These are phyloP conservation scores for Russula lepida DNA, from an alignment of 768 basidiomycete species.

Conservation along the genomic window DNA sequence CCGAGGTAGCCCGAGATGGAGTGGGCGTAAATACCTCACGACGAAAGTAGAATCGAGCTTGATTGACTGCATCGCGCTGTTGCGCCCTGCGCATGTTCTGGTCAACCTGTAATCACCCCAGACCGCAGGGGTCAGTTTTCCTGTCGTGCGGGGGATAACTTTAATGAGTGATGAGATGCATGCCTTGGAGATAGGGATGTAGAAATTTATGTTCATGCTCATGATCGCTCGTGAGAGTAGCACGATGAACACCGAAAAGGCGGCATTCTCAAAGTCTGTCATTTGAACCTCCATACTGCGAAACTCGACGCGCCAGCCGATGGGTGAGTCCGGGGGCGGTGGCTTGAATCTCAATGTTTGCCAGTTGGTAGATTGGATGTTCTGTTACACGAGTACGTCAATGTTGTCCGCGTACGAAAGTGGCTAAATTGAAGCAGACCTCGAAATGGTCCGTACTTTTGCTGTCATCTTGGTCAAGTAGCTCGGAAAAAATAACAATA, in stretches of 20 bases:
- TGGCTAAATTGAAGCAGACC: conserved; percentile 34
- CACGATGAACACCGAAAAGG: conserved; percentile 91
- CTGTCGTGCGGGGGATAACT: neutral
- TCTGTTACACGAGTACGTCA: conserved; percentile 39
- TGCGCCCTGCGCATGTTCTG: conserved; percentile 95
- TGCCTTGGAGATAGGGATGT: conserved; percentile 95
- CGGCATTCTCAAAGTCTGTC: conserved; percentile 98
- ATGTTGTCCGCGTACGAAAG: neutral
- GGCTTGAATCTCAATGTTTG: conserved; percentile 98
- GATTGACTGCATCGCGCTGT: conserved; percentile 61
- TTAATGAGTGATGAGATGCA: neutral
- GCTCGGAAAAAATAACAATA: conserved; percentile 90
- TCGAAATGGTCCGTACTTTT: conserved; percentile 93
- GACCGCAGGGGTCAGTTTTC: neutral
- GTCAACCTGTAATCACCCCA: conserved; percentile 61
- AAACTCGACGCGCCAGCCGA: conserved; percentile 98
- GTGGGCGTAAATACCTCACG: conserved; percentile 65
- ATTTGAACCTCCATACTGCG: conserved; percentile 98
- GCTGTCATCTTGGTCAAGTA: conserved; percentile 83
- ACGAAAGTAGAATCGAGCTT: conserved; percentile 84
- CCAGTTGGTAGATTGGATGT: conserved; percentile 99
- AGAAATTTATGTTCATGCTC: conserved; percentile 85
- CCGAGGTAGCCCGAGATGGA: conserved; percentile 31
- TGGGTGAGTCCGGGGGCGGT: conserved; percentile 83
- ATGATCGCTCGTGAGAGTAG: conserved; percentile 91